Percentiles rank a stretch among this genome's conserved stretches.
phyloP scores from a whole-genome alignment of 768 basidiomycete genomes.

The Sporobolomyces roseus region DNA sequence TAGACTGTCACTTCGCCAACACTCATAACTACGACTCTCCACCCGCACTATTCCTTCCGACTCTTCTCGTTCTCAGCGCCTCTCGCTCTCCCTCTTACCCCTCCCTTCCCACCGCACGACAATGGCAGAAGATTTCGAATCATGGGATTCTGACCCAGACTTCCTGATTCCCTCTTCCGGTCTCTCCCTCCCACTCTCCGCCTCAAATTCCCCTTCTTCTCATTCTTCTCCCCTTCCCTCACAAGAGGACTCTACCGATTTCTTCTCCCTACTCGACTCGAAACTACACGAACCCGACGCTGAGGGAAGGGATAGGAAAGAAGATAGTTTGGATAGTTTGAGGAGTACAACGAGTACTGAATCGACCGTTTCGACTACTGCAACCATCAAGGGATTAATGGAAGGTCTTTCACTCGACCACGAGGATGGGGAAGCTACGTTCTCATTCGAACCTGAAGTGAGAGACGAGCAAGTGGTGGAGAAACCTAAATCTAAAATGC shows the following conservation, averaged over 20 bases:
- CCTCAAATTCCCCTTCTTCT: slow-evolving; percentile 6
- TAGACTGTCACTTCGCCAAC: too few species aligned
- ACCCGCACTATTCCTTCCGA: not conserved
- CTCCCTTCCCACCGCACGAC: not conserved
- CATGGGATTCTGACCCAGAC: slow-evolving; percentile 35
- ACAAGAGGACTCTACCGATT: not conserved
- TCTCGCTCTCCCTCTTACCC: slow-evolving; percentile 4
- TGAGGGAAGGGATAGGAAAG: slow-evolving; percentile 4
- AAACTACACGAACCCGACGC: not conserved
- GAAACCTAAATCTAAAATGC: not conserved
- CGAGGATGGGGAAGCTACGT: not conserved
- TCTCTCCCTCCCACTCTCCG: not conserved
- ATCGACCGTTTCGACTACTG: not conserved
- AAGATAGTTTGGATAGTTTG: not conserved
- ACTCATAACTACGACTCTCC: too few species aligned
- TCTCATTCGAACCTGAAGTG: not conserved
- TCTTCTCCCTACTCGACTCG: slow-evolving; percentile 1
- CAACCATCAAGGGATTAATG: slow-evolving; percentile 1
- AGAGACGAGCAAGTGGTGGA: not conserved
- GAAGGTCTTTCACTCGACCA: slow-evolving; percentile 11
- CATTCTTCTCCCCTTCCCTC: not conserved
- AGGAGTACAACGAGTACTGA: not conserved
- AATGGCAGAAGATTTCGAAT: not conserved
- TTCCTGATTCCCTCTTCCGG: slow-evolving; percentile 10
- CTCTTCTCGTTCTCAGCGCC: not conserved